These are phyloP conservation scores for Trametes pubescens DNA, from an alignment of 1,284 basidiomycete species.

Conservation along the genomic window DNA sequence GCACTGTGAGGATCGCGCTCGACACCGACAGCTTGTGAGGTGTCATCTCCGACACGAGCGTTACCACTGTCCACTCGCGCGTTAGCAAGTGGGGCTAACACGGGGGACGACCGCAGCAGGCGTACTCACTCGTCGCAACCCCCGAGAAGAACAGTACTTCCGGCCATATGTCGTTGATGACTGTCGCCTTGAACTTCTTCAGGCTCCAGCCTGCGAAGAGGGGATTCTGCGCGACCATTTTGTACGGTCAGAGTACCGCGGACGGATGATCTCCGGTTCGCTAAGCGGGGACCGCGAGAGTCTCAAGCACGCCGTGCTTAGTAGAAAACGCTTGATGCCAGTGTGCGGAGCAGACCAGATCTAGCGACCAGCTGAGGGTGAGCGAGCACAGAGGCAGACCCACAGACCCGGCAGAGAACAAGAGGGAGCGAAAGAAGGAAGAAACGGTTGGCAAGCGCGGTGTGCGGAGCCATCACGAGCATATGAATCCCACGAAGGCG, in stretches of 20 bases:
- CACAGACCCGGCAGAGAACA: constrained; percentile 9
- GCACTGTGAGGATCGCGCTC: constrained; percentile 50
- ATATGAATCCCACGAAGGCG: constrained; percentile 21
- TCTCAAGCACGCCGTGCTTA: not conserved
- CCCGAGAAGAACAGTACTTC: constrained; percentile 63
- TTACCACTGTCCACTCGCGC: constrained; percentile 54
- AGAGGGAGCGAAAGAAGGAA: constrained; percentile 8
- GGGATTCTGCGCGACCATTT: constrained; percentile 42
- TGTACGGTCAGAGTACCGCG: not conserved
- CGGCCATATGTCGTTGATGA: constrained; percentile 71
- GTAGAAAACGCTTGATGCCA: not conserved
- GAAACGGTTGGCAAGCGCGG: constrained; percentile 13
- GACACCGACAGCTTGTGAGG: constrained; percentile 51
- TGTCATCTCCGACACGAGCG: constrained; percentile 56
- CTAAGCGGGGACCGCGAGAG: not conserved
- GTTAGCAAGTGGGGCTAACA: constrained; percentile 7
- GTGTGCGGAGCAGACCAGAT: not conserved
- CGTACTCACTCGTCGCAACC: constrained; percentile 59
- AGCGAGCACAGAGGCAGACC: not conserved
- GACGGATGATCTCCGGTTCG: not conserved
- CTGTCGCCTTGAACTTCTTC: constrained; percentile 66
- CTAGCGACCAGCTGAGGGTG: not conserved
- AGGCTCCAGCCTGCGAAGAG: constrained; percentile 41
- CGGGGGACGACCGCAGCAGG: not conserved
- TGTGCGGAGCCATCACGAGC: constrained; percentile 18